A percentile compares a stretch with the other conserved stretches of the same genome.
phyloP scores from a whole-genome alignment of 1,284 basidiomycete genomes.

The Rhodotorula glutinis region DNA sequence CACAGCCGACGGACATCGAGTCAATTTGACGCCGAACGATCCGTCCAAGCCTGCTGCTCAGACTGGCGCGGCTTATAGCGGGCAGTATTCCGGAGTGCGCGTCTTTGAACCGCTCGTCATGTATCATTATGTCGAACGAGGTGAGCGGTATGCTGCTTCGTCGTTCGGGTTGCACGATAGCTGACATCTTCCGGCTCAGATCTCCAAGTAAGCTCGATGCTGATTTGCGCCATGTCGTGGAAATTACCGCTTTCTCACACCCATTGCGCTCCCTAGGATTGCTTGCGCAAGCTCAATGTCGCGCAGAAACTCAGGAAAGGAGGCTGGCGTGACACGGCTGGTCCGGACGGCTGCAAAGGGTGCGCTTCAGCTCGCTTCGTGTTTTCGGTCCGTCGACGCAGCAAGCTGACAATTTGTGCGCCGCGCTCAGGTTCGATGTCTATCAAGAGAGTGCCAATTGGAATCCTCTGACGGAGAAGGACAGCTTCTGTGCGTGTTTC shows the following conservation, averaged over 20 bases:
- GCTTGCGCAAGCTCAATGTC: conserved; percentile 1
- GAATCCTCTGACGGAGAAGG: conserved; percentile 2
- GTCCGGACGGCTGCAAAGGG: conserved; percentile 14
- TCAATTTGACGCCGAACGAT: not conserved
- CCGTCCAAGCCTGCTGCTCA: no score
- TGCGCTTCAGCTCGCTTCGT: not conserved
- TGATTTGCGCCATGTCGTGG: no score
- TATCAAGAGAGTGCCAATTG: conserved; percentile 6
- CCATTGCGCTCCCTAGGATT: conserved; percentile 1
- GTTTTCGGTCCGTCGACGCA: no score
- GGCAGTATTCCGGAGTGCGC: not conserved
- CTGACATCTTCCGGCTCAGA: not conserved
- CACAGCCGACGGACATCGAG: conserved; percentile 7
- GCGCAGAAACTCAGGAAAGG: conserved; percentile 14
- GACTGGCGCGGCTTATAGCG: conserved; percentile 3
- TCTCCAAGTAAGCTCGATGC: not conserved
- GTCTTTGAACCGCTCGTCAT: conserved; percentile 17
- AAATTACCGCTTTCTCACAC: not conserved
- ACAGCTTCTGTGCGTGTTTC: conserved; percentile 13
- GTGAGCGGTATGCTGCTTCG: conserved; percentile 4
- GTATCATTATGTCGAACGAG: conserved; percentile 17
- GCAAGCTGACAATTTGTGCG: no score
- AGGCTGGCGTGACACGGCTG: conserved; percentile 13
- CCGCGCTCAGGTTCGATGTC: conserved; percentile 3
- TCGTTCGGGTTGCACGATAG: not conserved